Percentiles rank a stretch among this genome's conserved stretches.
These are phyloP conservation scores for Trichoderma sp. DNA, from an alignment of 2,329 filamentous ascomycete genomes.

Conservation along the genomic window DNA sequence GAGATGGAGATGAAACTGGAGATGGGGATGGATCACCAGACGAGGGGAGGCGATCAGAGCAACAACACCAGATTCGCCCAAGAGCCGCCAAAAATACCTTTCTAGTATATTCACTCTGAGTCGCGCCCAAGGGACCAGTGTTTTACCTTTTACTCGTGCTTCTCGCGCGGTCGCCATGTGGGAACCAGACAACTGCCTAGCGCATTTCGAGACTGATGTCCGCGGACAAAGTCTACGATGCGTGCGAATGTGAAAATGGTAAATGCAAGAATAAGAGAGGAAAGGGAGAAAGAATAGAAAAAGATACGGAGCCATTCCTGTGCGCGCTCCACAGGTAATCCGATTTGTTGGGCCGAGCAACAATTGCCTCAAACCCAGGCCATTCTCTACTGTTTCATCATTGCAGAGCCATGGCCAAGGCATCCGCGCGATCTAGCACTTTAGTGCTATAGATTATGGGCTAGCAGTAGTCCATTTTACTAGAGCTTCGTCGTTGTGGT, in stretches of 20 bases:
- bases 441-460: neutral
- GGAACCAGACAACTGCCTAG: neutral
- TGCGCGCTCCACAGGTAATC: neutral
- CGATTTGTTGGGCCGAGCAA: slow-evolving; percentile 1
- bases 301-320: neutral
- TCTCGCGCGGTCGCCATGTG: neutral
- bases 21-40: neutral
- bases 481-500: neutral
- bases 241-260: neutral
- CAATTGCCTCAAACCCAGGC: slow-evolving; percentile 14
- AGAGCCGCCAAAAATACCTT: neutral
- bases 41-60: neutral
- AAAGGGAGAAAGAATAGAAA: neutral
- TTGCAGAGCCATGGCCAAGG: neutral
- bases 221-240: neutral
- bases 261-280: neutral
- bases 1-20: slow-evolving; percentile 1
- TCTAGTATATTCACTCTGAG: neutral
- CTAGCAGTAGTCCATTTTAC: neutral
- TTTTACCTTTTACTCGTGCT: neutral
- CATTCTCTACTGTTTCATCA: neutral
- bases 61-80: neutral
- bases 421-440: neutral
- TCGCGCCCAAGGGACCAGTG: neutral
- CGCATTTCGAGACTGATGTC: neutral